Evolutionary conservation across 768 basidiomycete genomes (phyloP).

Genomic region (Boletus reticuloceps): DNA sequence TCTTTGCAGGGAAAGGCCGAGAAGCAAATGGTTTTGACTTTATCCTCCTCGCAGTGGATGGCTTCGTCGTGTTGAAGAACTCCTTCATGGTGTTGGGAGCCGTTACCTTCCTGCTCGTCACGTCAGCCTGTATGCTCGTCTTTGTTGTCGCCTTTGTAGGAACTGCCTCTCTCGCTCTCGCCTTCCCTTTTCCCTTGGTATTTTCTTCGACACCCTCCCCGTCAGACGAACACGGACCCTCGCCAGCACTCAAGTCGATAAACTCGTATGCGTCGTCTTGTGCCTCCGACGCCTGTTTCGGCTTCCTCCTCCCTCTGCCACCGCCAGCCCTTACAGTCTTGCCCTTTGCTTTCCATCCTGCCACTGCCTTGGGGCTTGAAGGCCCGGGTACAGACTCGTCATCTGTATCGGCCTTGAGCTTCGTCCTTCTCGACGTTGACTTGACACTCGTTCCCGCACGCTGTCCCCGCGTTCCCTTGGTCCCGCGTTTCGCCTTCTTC

Average conservation of each 20-base stretch:
- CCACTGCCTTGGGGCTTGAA: slow-evolving; percentile 1
- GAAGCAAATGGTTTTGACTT: slow-evolving; percentile 4
- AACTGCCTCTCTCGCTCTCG: background rate
- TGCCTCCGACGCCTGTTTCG: slow-evolving; percentile 21
- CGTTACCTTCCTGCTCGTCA: background rate
- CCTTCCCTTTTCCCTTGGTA: slow-evolving; percentile 11
- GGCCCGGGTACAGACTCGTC: background rate
- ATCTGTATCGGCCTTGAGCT: background rate
- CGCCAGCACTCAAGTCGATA: slow-evolving; percentile 24
- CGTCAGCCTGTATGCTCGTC: background rate
- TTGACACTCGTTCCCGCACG: background rate
- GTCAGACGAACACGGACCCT: slow-evolving; percentile 20
- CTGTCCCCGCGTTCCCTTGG: slow-evolving; percentile 15
- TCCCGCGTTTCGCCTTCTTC: slow-evolving; percentile 34
- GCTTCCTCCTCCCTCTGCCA: slow-evolving; percentile 13
- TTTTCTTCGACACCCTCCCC: background rate
- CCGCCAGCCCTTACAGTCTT: slow-evolving; percentile 5
- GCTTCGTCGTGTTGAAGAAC: slow-evolving; percentile 8
- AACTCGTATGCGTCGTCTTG: slow-evolving; percentile 29
- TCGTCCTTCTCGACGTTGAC: slow-evolving; percentile 1
- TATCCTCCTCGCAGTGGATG: background rate
- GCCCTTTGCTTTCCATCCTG: slow-evolving; percentile 4
- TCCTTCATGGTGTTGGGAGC: slow-evolving; percentile 10
- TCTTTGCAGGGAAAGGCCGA: background rate
- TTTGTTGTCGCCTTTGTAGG: background rate